Base-by-base conservation (phyloP, 1,284 basidiomycete species). In the Cutaneotrichosporon sp. region DNA sequence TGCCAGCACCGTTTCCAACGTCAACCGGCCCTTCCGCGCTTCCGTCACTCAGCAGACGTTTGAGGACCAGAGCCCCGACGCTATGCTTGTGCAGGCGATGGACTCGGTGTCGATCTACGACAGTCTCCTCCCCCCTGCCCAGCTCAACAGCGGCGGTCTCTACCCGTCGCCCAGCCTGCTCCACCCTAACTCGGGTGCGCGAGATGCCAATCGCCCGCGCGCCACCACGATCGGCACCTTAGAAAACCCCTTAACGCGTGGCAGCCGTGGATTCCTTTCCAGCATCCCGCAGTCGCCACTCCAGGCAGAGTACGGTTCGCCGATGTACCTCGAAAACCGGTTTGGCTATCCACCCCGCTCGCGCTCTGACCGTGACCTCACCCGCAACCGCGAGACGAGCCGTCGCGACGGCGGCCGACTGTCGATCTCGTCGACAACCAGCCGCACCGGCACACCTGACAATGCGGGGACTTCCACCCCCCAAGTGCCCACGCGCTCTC, bases 161-260 rank as follows among this genome's bases (percentile, higher is more conserved):
- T 59, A 51, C 57, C 53, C 57, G 4, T 35, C 51, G 20, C 34
- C 53, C 5, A 43, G 43, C 39, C 48, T 59, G 20, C 52, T 59
- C 19, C 56, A 62, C 39, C 60, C 57, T 5, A 51, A 56, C 35
- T 52, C 52, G 22, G 55, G 55, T 14, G 58, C 49, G 19, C 47
- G 47, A 41, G 66, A 68, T 27, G 69, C 68, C 22, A 79, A 81
- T 49, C 80, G 90, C 44, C 90, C 90, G 14, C 84, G 92, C 50
- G 90, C 92, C 19, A 92, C 90, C 46, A 94, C 91, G 16, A 88
- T 96, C 33, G 89, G 90, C 29, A 87, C 83, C 51, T 80, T 93
- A n/a, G 90, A 93, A 66, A 88, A 91, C 63, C 66, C 69, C 2
- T 45, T 62, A 16, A 57, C 63, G 16, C 35, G 46, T 24, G 50